Conservation (phyloP, 169 alveolate genomes). For the Cytauxzoon felis region DNA sequence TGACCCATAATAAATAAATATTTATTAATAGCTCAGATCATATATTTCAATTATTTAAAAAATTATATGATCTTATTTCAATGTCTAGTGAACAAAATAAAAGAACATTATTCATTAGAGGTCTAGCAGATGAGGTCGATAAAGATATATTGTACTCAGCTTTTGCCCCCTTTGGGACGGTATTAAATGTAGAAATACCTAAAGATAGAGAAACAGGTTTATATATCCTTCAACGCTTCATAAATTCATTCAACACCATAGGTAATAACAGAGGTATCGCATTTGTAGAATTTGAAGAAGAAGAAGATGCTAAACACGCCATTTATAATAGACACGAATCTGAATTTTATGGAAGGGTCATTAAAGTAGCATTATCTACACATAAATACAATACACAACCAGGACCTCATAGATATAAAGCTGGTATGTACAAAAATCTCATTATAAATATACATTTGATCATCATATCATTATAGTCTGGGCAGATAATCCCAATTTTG, state of each 20-base stretch:
- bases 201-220: constrained; percentile 72
- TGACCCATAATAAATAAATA: too few species aligned
- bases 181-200: constrained; percentile 72
- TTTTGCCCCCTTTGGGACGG: constrained; percentile 76
- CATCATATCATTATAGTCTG: constrained; percentile 21
- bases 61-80: too few species aligned
- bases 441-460: neutral
- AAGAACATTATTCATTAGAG: constrained; percentile 73
- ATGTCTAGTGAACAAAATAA: constrained; percentile 17
- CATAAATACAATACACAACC: constrained; percentile 38
- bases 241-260: constrained; percentile 1
- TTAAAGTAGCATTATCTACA: constrained; percentile 69
- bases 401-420: constrained; percentile 18
- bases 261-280: constrained; percentile 73
- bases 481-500: constrained; percentile 51
- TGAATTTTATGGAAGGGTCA: constrained; percentile 70
- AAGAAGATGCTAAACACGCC: constrained; percentile 77
- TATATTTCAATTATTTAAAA: too few species aligned
- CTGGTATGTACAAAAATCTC: constrained; percentile 12
- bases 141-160: constrained; percentile 73
- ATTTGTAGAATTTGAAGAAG: constrained; percentile 72
- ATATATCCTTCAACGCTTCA: neutral
- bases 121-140: constrained; percentile 73
- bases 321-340: constrained; percentile 71
- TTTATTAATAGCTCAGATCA: too few species aligned